These are phyloP conservation scores for Stachybotrys chlorohalonatus DNA, from an alignment of 2,329 filamentous ascomycete genomes.

Conservation along the genomic window DNA sequence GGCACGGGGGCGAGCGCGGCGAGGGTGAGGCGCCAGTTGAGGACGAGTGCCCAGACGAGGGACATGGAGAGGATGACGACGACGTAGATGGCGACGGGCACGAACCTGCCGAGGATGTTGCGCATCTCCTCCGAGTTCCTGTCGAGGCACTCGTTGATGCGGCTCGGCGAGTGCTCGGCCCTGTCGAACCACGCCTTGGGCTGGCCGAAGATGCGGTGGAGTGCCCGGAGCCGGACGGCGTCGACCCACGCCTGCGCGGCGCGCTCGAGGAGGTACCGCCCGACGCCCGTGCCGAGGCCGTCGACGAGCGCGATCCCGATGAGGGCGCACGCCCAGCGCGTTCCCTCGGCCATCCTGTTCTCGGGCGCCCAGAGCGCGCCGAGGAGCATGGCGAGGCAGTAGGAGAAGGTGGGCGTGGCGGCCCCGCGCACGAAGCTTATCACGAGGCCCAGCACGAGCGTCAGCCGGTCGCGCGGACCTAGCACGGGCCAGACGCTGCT, in stretches of 20 bases:
- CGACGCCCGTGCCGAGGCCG: conserved; percentile 52
- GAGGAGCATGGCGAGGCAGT: conserved; percentile 64
- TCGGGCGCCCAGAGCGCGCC: conserved; percentile 53
- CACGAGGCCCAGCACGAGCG: conserved; percentile 52
- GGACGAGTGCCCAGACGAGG: conserved; percentile 61
- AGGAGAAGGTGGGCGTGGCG: conserved; percentile 67
- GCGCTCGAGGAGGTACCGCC: conserved; percentile 63
- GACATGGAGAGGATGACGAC: conserved; percentile 59
- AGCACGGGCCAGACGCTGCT: conserved; percentile 63
- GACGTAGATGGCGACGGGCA: conserved; percentile 60
- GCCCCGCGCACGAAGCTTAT: conserved; percentile 56
- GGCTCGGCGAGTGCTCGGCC: conserved; percentile 52
- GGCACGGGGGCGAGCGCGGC: conserved; percentile 64
- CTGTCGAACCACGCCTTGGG: conserved; percentile 71
- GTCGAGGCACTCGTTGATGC: conserved; percentile 65
- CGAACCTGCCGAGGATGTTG: conserved; percentile 70
- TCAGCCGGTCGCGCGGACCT: conserved; percentile 34
- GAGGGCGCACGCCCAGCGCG: conserved; percentile 62
- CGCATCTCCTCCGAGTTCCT: conserved; percentile 81
- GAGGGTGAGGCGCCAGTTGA: conserved; percentile 74
- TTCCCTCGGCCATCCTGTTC: conserved; percentile 38
- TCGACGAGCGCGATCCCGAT: conserved; percentile 60
- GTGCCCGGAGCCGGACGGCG: conserved; percentile 55
- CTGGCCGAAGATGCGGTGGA: conserved; percentile 64
- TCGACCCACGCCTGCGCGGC: conserved; percentile 73